Conservation (phyloP, 192 early-diverging fungal genomes). For the Backusella sp. region DNA sequence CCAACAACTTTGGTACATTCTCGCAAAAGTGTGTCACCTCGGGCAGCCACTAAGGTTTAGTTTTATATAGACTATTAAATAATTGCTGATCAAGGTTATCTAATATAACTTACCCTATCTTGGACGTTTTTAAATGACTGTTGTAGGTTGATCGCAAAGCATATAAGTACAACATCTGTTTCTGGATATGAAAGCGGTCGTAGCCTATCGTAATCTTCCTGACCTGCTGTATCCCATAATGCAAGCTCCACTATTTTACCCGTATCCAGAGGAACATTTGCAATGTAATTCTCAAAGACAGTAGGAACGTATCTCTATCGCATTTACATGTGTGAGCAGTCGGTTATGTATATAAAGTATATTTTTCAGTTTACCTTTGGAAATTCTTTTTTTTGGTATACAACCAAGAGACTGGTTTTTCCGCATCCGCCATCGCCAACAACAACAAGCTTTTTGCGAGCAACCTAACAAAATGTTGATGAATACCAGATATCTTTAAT, state of each 20-base stretch:
- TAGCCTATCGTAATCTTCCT: constrained; percentile 74
- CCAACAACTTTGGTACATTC: constrained; percentile 47
- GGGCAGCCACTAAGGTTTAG: constrained; percentile 40
- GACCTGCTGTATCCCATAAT: constrained; percentile 75
- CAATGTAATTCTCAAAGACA: constrained; percentile 73
- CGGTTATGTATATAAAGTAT: background rate
- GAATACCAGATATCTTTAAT: background rate
- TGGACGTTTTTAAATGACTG: constrained; percentile 76
- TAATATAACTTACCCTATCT: constrained; percentile 55
- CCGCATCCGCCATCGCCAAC: constrained; percentile 84
- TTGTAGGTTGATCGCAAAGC: constrained; percentile 64
- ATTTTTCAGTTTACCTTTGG: constrained; percentile 65
- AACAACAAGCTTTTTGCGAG: constrained; percentile 69
- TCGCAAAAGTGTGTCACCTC: constrained; percentile 48
- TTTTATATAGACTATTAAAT: background rate
- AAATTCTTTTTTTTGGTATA: constrained; percentile 70
- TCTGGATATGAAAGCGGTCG: constrained; percentile 68
- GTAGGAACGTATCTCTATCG: constrained; percentile 66
- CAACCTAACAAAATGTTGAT: constrained; percentile 11
- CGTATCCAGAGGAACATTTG: constrained; percentile 50
- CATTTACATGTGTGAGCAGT: background rate
- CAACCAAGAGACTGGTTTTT: constrained; percentile 75
- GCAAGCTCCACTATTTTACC: constrained; percentile 61
- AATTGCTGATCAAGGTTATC: background rate
- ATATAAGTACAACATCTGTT: constrained; percentile 68